These are phyloP conservation scores for Microbotryomycetes sp. DNA, from an alignment of 1,284 basidiomycete species.

Conservation along the genomic window DNA sequence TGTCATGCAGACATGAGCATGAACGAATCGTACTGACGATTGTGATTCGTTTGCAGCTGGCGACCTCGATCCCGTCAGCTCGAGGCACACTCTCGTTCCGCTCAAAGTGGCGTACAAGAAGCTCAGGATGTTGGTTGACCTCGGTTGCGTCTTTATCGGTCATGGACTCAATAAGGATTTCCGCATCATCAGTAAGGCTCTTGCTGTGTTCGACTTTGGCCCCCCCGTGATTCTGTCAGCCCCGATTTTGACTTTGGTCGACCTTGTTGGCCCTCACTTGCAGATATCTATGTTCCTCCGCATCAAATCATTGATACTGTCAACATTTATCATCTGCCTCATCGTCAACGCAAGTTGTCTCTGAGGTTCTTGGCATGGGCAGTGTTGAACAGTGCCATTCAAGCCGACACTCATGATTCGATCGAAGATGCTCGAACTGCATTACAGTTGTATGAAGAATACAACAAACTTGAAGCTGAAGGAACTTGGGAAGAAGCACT, in stretches of 20 bases:
- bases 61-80: slow-evolving; percentile 78
- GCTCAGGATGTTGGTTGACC: slow-evolving; percentile 84
- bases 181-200: slow-evolving; percentile 81
- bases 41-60: slow-evolving; percentile 56
- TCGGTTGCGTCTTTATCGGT: slow-evolving; percentile 93
- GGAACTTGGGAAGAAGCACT: slow-evolving; percentile 79
- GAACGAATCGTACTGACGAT: neutral
- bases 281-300: slow-evolving; percentile 92
- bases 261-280: neutral
- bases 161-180: slow-evolving; percentile 99
- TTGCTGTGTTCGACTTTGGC: slow-evolving; percentile 1
- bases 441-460: slow-evolving; percentile 76
- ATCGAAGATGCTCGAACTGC: slow-evolving; percentile 87
- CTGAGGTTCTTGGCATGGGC: slow-evolving; percentile 94
- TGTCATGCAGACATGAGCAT: neutral
- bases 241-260: neutral
- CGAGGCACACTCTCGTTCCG: slow-evolving; percentile 83
- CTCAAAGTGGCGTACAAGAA: slow-evolving; percentile 98
- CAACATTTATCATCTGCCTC: slow-evolving; percentile 78
- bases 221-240: neutral
- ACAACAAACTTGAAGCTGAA: slow-evolving; percentile 65
- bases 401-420: slow-evolving; percentile 89
- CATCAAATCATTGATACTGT: slow-evolving; percentile 96
- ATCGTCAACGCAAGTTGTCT: slow-evolving; percentile 77
- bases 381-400: slow-evolving; percentile 82